phyloP scores from a whole-genome alignment of 176 grass and related monocot species.

The Melocanna baccifera region DNA sequence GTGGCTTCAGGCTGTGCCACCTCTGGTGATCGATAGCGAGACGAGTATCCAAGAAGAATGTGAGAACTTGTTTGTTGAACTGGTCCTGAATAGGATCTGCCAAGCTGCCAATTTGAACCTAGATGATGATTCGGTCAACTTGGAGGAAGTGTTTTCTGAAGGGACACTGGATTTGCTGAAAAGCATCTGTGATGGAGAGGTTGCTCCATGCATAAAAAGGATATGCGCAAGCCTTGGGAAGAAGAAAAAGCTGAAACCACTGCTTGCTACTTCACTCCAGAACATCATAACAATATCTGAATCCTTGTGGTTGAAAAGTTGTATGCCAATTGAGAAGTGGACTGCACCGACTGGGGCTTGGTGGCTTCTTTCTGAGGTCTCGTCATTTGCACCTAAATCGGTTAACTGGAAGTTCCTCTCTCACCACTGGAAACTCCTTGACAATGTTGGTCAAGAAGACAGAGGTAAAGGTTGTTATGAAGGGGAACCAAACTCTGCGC shows the following conservation, averaged over 20 bases:
- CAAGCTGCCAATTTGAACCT: conserved; percentile 50
- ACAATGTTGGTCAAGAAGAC: conserved; percentile 54
- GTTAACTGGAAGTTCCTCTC: conserved; percentile 83
- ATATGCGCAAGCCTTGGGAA: conserved; percentile 89
- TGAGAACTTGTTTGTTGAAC: conserved; percentile 86
- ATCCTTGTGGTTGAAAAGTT: conserved; percentile 52
- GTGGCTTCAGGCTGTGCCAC: conserved; percentile 88
- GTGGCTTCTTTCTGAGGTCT: conserved; percentile 88
- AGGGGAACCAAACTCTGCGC: conserved; percentile 52
- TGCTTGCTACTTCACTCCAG: conserved; percentile 74
- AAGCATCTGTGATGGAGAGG: conserved; percentile 73
- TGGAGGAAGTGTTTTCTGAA: conserved; percentile 62
- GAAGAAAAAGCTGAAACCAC: conserved; percentile 85
- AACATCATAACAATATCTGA: conserved; percentile 73
- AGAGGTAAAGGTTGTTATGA: conserved; percentile 44
- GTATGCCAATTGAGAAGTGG: conserved; percentile 66
- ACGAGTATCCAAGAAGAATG: conserved; percentile 92
- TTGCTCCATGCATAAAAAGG: conserved; percentile 70
- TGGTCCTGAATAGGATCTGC: conserved; percentile 80
- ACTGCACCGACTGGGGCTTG: conserved; percentile 77
- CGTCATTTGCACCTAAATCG: conserved; percentile 69
- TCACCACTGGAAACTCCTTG: conserved; percentile 93
- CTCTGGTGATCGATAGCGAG: conserved; percentile 83
- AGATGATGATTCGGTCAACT: conserved; percentile 23
- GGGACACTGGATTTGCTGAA: conserved; percentile 66